These are phyloP conservation scores for Mycogone perniciosa DNA, from an alignment of 2,329 filamentous ascomycete species.

Conservation along the genomic window DNA sequence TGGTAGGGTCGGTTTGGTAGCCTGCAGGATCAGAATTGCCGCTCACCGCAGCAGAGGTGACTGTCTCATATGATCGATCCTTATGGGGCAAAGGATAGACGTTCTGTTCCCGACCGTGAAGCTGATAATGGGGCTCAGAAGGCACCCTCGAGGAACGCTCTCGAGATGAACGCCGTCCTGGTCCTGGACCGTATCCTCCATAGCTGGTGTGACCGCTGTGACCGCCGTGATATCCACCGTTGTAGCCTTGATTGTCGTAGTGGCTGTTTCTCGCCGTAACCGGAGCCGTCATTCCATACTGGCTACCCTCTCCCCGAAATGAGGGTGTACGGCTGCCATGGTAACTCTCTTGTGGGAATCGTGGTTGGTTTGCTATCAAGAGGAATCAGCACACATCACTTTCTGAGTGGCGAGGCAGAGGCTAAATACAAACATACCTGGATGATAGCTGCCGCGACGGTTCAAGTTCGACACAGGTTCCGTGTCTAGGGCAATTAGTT, in stretches of 20 bases:
- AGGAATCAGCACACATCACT: constrained; percentile 3
- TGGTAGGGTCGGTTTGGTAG: constrained; percentile 77
- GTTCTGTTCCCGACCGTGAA: constrained; percentile 34
- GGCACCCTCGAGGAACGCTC: constrained; percentile 35
- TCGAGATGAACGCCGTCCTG: constrained; percentile 9
- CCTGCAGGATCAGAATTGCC: constrained; percentile 69
- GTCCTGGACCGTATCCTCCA: constrained; percentile 17
- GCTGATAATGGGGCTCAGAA: constrained; percentile 39
- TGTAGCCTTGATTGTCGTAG: constrained; percentile 32
- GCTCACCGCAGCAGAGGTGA: constrained; percentile 69
- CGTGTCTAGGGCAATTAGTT: constrained; percentile 31
- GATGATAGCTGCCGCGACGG: constrained; percentile 56
- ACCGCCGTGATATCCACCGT: constrained; percentile 27
- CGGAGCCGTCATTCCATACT: constrained; percentile 31
- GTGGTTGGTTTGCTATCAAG: constrained; percentile 29
- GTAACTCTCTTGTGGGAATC: constrained; percentile 47
- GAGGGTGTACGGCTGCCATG: constrained; percentile 40
- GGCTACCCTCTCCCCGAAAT: constrained; percentile 34
- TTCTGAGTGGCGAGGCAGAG: constrained; percentile 14
- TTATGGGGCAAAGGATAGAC: constrained; percentile 55
- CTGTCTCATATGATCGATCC: constrained; percentile 80
- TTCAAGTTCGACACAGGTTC: constrained; percentile 45
- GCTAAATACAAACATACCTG: constrained; percentile 23
- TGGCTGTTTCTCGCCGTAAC: constrained; percentile 35
- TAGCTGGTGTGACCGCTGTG: constrained; percentile 21